Conservation (phyloP, 1,284 basidiomycete species). For the Ganoderma resinaceum region DNA sequence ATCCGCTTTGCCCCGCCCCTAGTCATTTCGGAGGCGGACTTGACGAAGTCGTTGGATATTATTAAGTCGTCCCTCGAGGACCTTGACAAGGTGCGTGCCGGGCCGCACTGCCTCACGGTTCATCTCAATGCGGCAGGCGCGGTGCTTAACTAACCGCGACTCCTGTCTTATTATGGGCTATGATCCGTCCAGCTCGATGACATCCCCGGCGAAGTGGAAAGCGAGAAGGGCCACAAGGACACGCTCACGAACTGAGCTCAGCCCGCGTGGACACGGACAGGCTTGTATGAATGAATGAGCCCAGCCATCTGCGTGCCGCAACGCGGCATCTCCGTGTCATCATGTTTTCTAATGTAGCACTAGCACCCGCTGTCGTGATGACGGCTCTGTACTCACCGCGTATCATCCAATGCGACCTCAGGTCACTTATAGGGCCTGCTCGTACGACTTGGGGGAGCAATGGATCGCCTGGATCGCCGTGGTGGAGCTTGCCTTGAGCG, state of each 20-base stretch:
- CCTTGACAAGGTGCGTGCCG: constrained; percentile 76
- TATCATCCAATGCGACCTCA: neutral
- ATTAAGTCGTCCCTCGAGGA: constrained; percentile 84
- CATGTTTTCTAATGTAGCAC: constrained; percentile 7
- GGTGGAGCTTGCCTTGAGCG: neutral
- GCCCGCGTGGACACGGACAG: constrained; percentile 1
- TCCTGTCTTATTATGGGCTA: neutral
- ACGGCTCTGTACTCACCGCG: constrained; percentile 6
- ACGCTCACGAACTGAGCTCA: constrained; percentile 40
- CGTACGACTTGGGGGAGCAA: neutral
- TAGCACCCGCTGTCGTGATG: constrained; percentile 3
- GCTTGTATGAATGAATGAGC: neutral
- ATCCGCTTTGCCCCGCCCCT: constrained; percentile 96
- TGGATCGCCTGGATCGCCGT: constrained; percentile 3
- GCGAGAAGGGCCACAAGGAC: constrained; percentile 61
- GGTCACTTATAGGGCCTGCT: neutral
- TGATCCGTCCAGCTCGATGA: constrained; percentile 58
- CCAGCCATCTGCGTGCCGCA: neutral
- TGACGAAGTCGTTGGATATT: constrained; percentile 77
- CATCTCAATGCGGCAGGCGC: constrained; percentile 6
- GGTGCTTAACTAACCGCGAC: constrained; percentile 18
- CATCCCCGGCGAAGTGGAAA: constrained; percentile 74
- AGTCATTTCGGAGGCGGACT: constrained; percentile 88
- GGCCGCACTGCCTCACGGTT: neutral
- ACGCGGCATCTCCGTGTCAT: neutral